phyloP scores from a whole-genome alignment of 140 eudicot species.

The Flaveria floridana region DNA sequence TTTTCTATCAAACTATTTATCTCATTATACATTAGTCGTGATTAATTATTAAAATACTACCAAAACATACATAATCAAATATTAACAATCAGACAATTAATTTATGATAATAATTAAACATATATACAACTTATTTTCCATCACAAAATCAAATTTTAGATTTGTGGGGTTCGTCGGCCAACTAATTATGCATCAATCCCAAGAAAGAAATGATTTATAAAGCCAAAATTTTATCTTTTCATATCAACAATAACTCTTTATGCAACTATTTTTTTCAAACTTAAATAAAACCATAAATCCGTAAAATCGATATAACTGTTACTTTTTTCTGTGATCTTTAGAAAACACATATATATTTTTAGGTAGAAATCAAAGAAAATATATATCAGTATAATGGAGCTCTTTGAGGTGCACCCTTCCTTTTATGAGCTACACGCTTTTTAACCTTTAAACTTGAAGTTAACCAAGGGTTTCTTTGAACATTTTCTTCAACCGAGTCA shows the following conservation, averaged over 20 bases:
- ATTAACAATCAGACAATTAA: neutral
- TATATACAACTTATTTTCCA: neutral
- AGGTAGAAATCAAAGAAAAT: slow-evolving; percentile 23
- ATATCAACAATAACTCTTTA: slow-evolving; percentile 20
- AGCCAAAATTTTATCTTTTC: slow-evolving; percentile 8
- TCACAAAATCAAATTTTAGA: slow-evolving; percentile 17
- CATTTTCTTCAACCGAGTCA: slow-evolving; percentile 47
- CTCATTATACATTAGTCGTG: neutral
- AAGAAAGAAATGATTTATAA: slow-evolving; percentile 1
- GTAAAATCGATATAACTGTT: neutral
- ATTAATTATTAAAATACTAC: no score
- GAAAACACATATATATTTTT: neutral
- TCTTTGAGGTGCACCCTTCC: slow-evolving; percentile 68
- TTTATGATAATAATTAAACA: neutral
- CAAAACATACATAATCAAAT: no score
- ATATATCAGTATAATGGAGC: slow-evolving; percentile 49
- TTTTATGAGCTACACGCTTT: slow-evolving; percentile 47
- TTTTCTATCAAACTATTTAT: neutral
- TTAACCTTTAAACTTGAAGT: slow-evolving; percentile 42
- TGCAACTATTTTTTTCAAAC: neutral
- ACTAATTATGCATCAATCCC: slow-evolving; percentile 29
- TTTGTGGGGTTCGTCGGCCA: slow-evolving; percentile 26
- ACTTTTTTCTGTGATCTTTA: neutral
- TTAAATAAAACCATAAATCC: neutral
- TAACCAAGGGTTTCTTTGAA: slow-evolving; percentile 39